Base-by-base conservation (phyloP, 768 basidiomycete species). In the Suillus alpinus region DNA sequence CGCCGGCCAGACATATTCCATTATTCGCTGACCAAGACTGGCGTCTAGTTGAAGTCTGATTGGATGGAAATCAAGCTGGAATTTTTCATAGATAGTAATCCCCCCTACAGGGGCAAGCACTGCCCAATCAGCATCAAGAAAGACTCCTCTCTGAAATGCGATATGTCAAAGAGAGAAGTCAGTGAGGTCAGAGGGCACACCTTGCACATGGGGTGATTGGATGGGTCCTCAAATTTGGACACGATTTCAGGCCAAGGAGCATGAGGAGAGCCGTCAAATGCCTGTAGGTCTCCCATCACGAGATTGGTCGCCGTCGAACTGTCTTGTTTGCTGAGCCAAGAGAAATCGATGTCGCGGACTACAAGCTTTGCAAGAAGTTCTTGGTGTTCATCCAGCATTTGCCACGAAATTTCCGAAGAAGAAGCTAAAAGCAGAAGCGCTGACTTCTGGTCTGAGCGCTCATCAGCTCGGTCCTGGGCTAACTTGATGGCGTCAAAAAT, bases 21-120 rank as follows among this genome's bases (percentile, higher is more conserved):
- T 86, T 59, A 98, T 89, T 59, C 86, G 81, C 20, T 82, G 81
- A 9, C 93, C 94, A 32, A 95, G 82, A 63, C 81, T 83, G 31
- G 91, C 86, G 73, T 98, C 95, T 53, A 98, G 81, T 65, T 94
- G 92, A 7, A 97, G 80, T 34, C 89, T 86, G 66, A 98, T 81
- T 0, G 95, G 95, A 71, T 95, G 94, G 44, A 97, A 78, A 31
- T 85, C 83, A 39, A 96, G 76, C 63, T 91, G 86, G 66, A 97
- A 92, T 32, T 82, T 79, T 71, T 94, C 88, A 71, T 94, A 89
- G 63, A 97, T 92, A 1, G 88, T 85, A 65, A 98, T 97, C 13
- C 95, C 95, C 20, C 94, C 95, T 26, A 98, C 94, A 16, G 94
- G 92, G 1, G 94, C 84, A n/a, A 94, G 77, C 29, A 91, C 83